Base-by-base conservation (phyloP, 2,329 filamentous ascomycete species). In the Nemania bipapillata region DNA sequence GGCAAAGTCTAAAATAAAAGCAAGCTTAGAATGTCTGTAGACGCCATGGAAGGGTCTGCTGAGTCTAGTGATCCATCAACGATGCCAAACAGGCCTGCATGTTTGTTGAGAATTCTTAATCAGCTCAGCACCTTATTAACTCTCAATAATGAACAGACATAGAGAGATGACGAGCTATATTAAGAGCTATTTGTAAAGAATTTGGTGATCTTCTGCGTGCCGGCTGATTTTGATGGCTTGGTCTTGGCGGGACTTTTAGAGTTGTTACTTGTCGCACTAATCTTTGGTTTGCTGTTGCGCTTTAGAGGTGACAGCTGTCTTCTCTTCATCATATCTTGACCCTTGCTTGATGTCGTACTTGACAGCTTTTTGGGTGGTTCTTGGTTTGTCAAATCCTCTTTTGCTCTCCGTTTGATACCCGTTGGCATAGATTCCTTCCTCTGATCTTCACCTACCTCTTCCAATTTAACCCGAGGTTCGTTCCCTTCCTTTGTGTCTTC, bases 161-260 rank as follows among this genome's bases (percentile, higher is more conserved):
- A 7, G 40, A n/a, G 12, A 17, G 7, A 45, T 17, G 2, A 4
- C 12, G 15, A 2, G 7, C 50, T n/a, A 20, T 5, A 53, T 53
- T 73, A 84, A 9, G 81, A 78, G 66, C 81, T 82, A 60, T 82
- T 83, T 24, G 76, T 79, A 69, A 84, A 84, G 70, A 84, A 84
- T 66, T 80, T 83, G 0, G 82, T 84, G 28, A 84, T 84, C 73
- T 86, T 86, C 68, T 81, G 82, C 20, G 77, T 81, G 2, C 81
- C 80, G 4, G 73, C 70, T 32, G 59, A 28, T 28, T 69, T 65
- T 68, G 70, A 58, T 65, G 57, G 5, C 64, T 81, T 82, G 4
- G 52, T 69, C 64, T 81, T 82, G 4, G 52, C 70, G 4, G 78
- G 77, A 35, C 77, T 80, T 60, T 75, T 82, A 2, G 68, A 76